A percentile compares a stretch with the other conserved stretches of the same genome.
Conservation (phyloP, 2,329 filamentous ascomycete genomes). For the Apiospora rasikravindrae region DNA sequence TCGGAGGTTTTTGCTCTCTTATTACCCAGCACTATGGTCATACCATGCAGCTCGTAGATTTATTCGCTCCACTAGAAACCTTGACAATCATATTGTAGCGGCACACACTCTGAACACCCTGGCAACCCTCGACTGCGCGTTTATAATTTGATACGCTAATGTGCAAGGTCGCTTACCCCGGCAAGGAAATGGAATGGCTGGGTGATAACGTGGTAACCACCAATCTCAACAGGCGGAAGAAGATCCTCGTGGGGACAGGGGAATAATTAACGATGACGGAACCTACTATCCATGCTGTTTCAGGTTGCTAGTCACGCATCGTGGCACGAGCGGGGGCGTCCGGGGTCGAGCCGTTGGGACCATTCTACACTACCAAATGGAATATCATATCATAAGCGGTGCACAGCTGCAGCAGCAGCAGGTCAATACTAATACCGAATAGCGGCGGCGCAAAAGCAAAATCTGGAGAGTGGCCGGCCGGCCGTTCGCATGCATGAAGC, state of each 20-base stretch:
- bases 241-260: conserved; percentile 20
- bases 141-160: conserved; percentile 5
- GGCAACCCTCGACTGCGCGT: background rate
- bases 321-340: conserved; percentile 7
- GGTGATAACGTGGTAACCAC: background rate
- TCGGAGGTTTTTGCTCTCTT: conserved; percentile 9
- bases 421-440: background rate
- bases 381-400: background rate
- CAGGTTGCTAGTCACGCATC: conserved; percentile 26
- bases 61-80: background rate
- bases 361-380: background rate
- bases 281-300: conserved; percentile 32
- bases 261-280: conserved; percentile 13
- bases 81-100: background rate
- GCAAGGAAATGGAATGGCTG: conserved; percentile 12
- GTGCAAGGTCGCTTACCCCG: conserved; percentile 6
- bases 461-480: background rate
- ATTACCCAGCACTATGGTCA: conserved; percentile 6
- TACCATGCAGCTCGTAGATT: conserved; percentile 16
- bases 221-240: conserved; percentile 11
- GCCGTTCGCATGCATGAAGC: background rate
- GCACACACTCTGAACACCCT: background rate
- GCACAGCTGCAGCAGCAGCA: background rate
- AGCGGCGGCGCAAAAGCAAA: background rate
- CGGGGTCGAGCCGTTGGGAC: conserved; percentile 12